Base-by-base conservation (phyloP, 805 yeast species). In the Maudiozyma barnettii region DNA sequence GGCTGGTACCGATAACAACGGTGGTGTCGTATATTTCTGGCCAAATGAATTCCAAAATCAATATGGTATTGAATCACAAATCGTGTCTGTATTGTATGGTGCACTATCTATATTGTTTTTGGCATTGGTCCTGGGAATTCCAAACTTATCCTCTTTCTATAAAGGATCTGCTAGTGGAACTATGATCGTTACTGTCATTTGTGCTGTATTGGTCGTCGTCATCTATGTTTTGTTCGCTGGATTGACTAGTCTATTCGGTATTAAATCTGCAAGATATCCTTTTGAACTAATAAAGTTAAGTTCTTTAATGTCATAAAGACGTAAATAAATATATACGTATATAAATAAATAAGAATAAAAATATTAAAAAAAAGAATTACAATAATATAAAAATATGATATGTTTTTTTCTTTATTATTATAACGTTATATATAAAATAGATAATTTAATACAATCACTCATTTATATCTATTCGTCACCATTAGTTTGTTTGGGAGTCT, bases 21-120 rank as follows among this genome's bases (percentile, higher is more conserved):
- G 77, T 43, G 61, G 60, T 22, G 63, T 70, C 22, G 75, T 67
- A 41, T 85, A 82, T 60, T 71, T 82, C 39, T 74, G 74, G 53
- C 72, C 69, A 31, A 70, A 72, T 4, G 88, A 88, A 33, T 89
- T 84, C 57, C 85, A 82, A 59, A 70, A 69, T 44, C 99, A 93
- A 66, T 75, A 77, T 44, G 96, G 88, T 7, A 79, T 84, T 41
- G 99, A 93, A 70, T 88, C 97, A 8, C 97, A 93, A 69, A 75
- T 89, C 45, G 67, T 93, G 37, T 80, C 88, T 2, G 74, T 84
- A 21, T 51, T 85, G 6, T 89, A 88, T 63, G 95, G 88, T 1
- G 54, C 76, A 7, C 69, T 89, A 55, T 77, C 89, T 12, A 68
- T 84, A 46, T 58, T 78, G 41, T 66, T 82, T 18, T 73, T 89